Evolutionary conservation across 2,329 filamentous ascomycete genomes (phyloP).

Genomic region (Pyricularia sp.): DNA sequence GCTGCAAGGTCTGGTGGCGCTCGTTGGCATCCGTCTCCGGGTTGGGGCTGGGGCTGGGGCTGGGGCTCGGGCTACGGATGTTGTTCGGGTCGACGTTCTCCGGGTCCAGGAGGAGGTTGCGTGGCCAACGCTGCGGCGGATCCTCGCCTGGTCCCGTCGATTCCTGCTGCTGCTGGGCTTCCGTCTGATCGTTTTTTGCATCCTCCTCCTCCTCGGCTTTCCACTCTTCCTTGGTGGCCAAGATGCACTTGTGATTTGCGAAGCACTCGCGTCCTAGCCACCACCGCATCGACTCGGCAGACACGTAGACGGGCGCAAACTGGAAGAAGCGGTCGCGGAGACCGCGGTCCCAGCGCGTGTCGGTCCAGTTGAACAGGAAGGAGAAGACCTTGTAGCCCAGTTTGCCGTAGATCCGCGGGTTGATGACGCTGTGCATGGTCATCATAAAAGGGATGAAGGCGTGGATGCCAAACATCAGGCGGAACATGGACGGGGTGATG

Average conservation of each 20-base stretch:
- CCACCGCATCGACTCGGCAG: constrained; percentile 84
- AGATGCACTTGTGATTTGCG: constrained; percentile 65
- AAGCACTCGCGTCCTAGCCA: constrained; percentile 87
- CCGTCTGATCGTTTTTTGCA: constrained; percentile 21
- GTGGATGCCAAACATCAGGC: constrained; percentile 79
- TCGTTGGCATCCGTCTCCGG: constrained; percentile 4
- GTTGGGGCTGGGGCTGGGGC: constrained; percentile 14
- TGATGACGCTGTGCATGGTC: constrained; percentile 58
- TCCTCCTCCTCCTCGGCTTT: constrained; percentile 49
- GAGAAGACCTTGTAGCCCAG: constrained; percentile 83
- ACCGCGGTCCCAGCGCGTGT: constrained; percentile 70
- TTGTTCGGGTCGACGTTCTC: neutral
- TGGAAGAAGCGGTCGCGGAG: constrained; percentile 77
- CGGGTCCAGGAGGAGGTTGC: neutral
- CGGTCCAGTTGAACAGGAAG: constrained; percentile 81
- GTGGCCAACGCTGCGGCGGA: neutral
- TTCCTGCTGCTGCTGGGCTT: constrained; percentile 11
- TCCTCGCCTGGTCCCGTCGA: neutral
- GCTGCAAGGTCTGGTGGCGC: neutral
- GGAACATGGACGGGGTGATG: constrained; percentile 64
- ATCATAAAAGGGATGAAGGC: constrained; percentile 93
- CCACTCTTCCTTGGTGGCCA: constrained; percentile 62
- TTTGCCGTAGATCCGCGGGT: constrained; percentile 57
- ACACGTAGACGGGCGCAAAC: constrained; percentile 83
- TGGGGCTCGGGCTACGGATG: constrained; percentile 11